Evolutionary conservation across 192 early-diverging fungal genomes (phyloP).

Genomic region (Coemansia asiatica): DNA sequence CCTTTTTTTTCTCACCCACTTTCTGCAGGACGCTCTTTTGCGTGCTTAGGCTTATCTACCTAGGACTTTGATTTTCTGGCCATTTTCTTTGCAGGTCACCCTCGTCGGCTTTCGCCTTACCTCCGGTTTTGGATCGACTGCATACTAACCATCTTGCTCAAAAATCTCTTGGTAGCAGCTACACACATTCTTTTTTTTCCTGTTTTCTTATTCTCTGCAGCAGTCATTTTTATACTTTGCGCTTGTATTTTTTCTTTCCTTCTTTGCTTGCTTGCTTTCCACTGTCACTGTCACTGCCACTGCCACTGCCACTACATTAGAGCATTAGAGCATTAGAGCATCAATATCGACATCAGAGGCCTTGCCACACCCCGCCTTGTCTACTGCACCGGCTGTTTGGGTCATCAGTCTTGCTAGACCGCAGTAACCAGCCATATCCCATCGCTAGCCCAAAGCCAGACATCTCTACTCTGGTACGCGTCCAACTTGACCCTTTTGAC

Average conservation of each 20-base stretch:
- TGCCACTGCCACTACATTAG: too few species aligned
- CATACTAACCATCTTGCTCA: neutral
- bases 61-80: neutral
- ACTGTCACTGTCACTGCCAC: too few species aligned
- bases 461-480: neutral
- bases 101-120: neutral
- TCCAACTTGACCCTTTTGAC: neutral
- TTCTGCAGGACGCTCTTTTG: neutral
- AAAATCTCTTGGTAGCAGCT: neutral
- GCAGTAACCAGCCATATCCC: neutral
- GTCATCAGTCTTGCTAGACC: neutral
- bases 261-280: neutral
- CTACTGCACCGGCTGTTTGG: neutral
- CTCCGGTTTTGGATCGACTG: neutral
- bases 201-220: neutral
- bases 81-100: neutral
- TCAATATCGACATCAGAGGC: neutral
- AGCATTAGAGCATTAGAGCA: too few species aligned
- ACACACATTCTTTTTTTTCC: neutral
- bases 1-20: neutral
- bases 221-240: neutral
- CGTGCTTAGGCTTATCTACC: neutral
- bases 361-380: neutral
- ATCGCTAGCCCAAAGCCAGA: neutral
- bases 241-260: neutral